Conservation (phyloP, 257 asterid species). For the Paulownia fortunei region DNA sequence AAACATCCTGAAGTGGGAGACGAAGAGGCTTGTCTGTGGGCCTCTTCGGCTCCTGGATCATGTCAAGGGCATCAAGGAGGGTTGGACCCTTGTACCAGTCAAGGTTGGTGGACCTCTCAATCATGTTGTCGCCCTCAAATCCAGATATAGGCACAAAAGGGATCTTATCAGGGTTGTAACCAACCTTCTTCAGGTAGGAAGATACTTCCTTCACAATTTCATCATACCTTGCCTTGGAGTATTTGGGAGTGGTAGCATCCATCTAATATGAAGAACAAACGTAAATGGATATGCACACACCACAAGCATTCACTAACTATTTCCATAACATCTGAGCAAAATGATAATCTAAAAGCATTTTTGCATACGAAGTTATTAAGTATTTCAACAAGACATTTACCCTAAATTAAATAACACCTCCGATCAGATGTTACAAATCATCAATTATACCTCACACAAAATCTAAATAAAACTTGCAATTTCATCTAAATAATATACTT, state of each 20-base stretch:
- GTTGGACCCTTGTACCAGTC: slow-evolving; percentile 60
- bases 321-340: neutral
- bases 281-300: neutral
- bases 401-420: neutral
- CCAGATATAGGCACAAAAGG: slow-evolving; percentile 52
- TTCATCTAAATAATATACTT: neutral
- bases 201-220: slow-evolving; percentile 55
- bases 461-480: neutral
- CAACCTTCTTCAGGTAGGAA: slow-evolving; percentile 53
- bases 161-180: slow-evolving; percentile 49
- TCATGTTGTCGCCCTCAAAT: slow-evolving; percentile 53
- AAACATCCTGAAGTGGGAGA: slow-evolving; percentile 49
- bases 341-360: neutral
- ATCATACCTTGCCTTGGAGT: slow-evolving; percentile 52
- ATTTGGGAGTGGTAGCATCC: slow-evolving; percentile 57
- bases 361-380: neutral
- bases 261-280: slow-evolving; percentile 28
- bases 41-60: slow-evolving; percentile 43
- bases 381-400: neutral
- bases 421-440: neutral
- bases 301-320: neutral
- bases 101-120: slow-evolving; percentile 46
- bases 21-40: slow-evolving; percentile 50
- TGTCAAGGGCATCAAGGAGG: slow-evolving; percentile 49
- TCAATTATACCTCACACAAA: neutral